Percentiles rank a stretch among this genome's conserved stretches.
Conservation (phyloP, 164 flowering plant genomes). For the Santalum album region DNA sequence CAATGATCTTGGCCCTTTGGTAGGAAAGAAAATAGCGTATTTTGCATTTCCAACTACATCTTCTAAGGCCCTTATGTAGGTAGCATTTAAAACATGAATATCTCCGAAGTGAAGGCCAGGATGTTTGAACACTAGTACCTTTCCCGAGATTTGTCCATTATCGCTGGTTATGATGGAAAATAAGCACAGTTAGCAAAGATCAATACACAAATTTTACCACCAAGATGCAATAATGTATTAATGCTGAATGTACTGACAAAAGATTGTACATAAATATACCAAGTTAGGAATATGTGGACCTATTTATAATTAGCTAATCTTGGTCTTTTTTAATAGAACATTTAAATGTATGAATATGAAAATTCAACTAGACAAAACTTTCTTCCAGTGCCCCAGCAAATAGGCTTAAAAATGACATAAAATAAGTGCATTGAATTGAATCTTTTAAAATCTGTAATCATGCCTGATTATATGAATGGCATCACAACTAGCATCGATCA, state of each 20-base stretch:
- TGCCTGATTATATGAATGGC: no score
- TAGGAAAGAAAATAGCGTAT: slow-evolving; percentile 75
- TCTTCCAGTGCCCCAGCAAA: no score
- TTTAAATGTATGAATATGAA: no score
- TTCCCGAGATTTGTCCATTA: slow-evolving; percentile 67
- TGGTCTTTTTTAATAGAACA: no score
- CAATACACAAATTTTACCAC: neutral
- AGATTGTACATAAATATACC: no score
- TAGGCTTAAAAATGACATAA: neutral
- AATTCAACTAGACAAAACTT: no score
- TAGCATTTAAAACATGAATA: slow-evolving; percentile 57
- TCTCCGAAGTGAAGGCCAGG: slow-evolving; percentile 93
- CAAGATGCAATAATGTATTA: no score
- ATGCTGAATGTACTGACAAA: no score
- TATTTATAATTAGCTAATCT: no score
- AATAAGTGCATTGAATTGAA: neutral
- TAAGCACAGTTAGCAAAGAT: neutral
- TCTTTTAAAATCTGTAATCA: no score
- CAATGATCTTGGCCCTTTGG: slow-evolving; percentile 53
- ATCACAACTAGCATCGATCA: no score
- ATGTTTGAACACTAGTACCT: slow-evolving; percentile 63
- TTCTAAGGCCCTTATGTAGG: slow-evolving; percentile 35
- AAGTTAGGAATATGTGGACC: no score
- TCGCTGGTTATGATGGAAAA: slow-evolving; percentile 32
- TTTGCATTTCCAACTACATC: slow-evolving; percentile 62